A percentile compares a stretch with the other conserved stretches of the same genome.
phyloP scores from a whole-genome alignment of 2,329 filamentous ascomycete genomes.

The Remersonia thermophila region DNA sequence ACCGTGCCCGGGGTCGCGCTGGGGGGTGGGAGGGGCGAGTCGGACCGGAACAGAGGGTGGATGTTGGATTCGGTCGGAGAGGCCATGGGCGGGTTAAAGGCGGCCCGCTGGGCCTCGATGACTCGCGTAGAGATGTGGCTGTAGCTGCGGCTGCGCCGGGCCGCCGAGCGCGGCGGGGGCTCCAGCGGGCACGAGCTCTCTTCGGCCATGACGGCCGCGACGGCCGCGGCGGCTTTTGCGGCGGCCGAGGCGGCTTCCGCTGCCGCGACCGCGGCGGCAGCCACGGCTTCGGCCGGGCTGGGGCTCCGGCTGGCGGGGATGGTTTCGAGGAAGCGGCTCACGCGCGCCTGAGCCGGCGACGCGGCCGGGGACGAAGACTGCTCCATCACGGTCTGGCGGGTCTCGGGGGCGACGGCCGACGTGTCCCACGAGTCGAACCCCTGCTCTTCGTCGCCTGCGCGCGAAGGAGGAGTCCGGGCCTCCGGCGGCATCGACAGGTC shows the following conservation, averaged over 20 bases:
- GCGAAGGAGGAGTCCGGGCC: slow-evolving; percentile 14
- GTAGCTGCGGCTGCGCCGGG: slow-evolving; percentile 38
- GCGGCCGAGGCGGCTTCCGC: no score
- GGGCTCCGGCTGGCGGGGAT: slow-evolving; percentile 56
- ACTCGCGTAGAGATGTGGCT: slow-evolving; percentile 29
- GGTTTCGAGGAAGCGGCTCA: slow-evolving; percentile 49
- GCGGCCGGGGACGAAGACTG: slow-evolving; percentile 30
- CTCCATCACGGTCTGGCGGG: slow-evolving; percentile 44
- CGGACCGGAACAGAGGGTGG: slow-evolving; percentile 64
- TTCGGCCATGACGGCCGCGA: no score
- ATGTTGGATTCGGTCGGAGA: slow-evolving; percentile 62
- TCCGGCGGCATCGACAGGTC: no score
- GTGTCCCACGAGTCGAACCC: slow-evolving; percentile 69
- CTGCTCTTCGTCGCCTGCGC: slow-evolving; percentile 33
- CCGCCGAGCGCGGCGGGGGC: slow-evolving; percentile 27
- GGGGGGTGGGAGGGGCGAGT: slow-evolving; percentile 56
- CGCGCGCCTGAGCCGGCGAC: slow-evolving; percentile 20
- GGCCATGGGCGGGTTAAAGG: slow-evolving; percentile 24
- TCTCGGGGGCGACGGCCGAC: slow-evolving; percentile 51
- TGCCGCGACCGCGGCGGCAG: no score
- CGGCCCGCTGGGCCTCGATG: slow-evolving; percentile 21
- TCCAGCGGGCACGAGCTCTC: slow-evolving; percentile 24
- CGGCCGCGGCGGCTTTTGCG: no score
- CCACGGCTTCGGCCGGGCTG: slow-evolving; percentile 32
- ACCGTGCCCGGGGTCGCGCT: slow-evolving; percentile 56